phyloP scores from a whole-genome alignment of 306 rosid species.

The Canavalia ensiformis region DNA sequence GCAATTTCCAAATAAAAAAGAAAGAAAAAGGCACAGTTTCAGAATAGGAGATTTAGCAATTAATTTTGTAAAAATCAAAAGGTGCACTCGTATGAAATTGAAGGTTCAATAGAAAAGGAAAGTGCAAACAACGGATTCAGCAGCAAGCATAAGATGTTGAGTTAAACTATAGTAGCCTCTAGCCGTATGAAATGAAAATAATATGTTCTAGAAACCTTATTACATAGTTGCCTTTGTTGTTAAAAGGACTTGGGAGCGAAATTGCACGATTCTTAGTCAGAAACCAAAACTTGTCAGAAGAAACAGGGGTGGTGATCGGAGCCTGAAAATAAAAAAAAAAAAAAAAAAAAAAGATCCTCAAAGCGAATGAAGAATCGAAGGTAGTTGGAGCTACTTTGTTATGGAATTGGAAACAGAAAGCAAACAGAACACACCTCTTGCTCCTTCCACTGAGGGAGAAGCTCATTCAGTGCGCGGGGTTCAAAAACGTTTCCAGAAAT shows the following conservation, averaged over 20 bases:
- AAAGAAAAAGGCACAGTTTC: constrained; percentile 21
- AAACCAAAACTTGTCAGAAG: constrained; percentile 92
- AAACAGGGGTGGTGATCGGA: constrained; percentile 80
- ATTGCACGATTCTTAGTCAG: constrained; percentile 82
- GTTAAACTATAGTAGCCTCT: background rate
- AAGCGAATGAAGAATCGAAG: constrained; percentile 2
- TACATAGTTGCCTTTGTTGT: constrained; percentile 85
- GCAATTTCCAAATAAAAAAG: background rate
- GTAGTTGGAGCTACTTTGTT: background rate
- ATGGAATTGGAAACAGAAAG: background rate
- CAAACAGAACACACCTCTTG: constrained; percentile 65
- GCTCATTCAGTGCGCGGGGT: constrained; percentile 89
- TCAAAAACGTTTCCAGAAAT: constrained; percentile 95
- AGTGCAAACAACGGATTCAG: constrained; percentile 24
- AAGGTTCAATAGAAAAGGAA: constrained; percentile 24
- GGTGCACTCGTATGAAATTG: background rate
- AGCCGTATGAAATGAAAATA: constrained; percentile 1
- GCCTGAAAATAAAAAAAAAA: constrained; percentile 67
- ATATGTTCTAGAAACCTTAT: constrained; percentile 67
- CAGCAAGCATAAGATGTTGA: background rate
- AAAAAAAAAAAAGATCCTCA: background rate
- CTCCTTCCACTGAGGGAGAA: constrained; percentile 87
- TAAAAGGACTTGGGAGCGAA: constrained; percentile 83
- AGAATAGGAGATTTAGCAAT: constrained; percentile 33
- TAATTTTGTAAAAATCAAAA: constrained; percentile 10